Percentiles rank a stretch among this genome's conserved stretches.
Evolutionary conservation across 805 yeast species (phyloP).

Genomic region (Candida sanyiensis): DNA sequence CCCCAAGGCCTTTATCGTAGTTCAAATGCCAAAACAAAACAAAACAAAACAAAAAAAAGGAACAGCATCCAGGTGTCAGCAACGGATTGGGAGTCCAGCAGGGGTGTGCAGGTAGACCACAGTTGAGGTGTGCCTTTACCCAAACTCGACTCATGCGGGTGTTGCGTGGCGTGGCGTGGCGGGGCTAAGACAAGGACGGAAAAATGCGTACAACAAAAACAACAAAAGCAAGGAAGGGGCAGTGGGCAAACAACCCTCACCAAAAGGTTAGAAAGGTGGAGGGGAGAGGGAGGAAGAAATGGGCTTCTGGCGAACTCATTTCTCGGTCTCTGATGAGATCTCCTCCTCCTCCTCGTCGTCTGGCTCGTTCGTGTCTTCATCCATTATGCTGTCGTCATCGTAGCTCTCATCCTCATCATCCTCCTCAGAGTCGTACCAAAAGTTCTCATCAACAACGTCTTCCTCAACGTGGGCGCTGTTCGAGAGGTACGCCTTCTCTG

Average conservation of each 20-base stretch:
- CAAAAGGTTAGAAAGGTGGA: neutral
- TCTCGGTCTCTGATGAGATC: conserved; percentile 26
- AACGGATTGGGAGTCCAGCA: no score
- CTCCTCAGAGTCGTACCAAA: conserved; percentile 72
- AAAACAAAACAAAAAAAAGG: no score
- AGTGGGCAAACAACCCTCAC: neutral
- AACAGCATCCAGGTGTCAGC: no score
- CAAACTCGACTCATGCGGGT: no score
- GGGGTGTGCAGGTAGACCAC: no score
- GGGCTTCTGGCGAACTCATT: conserved; percentile 15
- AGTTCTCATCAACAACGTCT: conserved; percentile 70
- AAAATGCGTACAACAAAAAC: no score
- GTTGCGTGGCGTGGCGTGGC: no score
- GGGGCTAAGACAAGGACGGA: no score
- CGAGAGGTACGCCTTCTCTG: conserved; percentile 51
- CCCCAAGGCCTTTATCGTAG: no score
- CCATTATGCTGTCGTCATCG: conserved; percentile 44
- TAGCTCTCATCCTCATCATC: conserved; percentile 43
- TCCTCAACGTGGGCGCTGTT: conserved; percentile 31
- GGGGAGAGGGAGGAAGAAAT: neutral
- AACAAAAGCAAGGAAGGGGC: neutral
- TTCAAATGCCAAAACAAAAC: no score
- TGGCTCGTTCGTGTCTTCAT: conserved; percentile 53
- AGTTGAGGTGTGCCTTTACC: no score
- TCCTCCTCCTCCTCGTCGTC: conserved; percentile 42